Base-by-base conservation (phyloP, 2,329 filamentous ascomycete genomes). In the Westerdykella sp. region DNA sequence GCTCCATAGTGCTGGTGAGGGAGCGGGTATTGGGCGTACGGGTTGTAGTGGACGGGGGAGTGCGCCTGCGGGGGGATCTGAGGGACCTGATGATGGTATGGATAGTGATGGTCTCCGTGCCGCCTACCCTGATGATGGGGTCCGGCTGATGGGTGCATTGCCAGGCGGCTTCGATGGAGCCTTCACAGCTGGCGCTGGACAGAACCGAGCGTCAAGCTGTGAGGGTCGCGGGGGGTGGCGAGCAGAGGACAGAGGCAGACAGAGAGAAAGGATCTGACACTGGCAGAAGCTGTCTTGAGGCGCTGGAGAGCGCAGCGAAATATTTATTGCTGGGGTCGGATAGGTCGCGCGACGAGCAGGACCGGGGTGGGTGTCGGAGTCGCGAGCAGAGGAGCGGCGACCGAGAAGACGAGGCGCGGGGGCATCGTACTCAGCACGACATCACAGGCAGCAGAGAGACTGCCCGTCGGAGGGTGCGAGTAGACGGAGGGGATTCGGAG, bases 121-220 rank as follows among this genome's bases (percentile, higher is more conserved):
- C 70, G 64, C 45, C 69, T 62, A 39, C 62, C 63, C 46, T 63
- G 63, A 51, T 70, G 63, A 48, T 63, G 59, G 32, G 63, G 65
- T 44, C 60, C 62, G 46, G 64, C 53, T 48, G 66, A 63, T 42
- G 63, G 67, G 36, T 66, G 87, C 82, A 77, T 86, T 79, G 79
- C 81, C 80, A 78, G 78, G 71, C 79, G 76, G 47, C 44, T 50
- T 43, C 50, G 53, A 45, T 58, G 63, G 60, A 63, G 65, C 64
- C 63, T 61, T 62, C 52, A 66, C 63, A 62, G 64, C 57, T 54
- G 58, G 58, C 62, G 62, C 63, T 48, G 63, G 63, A 51, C 54
- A 49, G 51, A 60, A 66, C 57, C 60, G 47, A 59, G 59, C 64
- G 55, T 51, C 61, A 63, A 63, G 56, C 42, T 60, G 63, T 58